Base-by-base conservation (phyloP, 371 early-diverging fungal species). In the Apophysomyces elegans region DNA sequence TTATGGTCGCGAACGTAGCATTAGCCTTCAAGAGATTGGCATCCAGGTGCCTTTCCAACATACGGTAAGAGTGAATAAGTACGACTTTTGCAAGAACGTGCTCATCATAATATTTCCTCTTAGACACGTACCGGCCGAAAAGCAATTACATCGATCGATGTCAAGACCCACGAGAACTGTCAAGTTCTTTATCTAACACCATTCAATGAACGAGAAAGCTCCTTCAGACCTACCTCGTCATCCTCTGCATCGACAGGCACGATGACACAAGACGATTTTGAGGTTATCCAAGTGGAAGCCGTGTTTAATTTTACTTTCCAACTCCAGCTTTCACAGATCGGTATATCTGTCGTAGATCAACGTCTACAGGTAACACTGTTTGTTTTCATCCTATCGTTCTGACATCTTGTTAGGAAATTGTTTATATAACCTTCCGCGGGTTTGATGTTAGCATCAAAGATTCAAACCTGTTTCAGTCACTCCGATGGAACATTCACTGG, bases 1-100 rank as follows among this genome's bases (percentile, higher is more conserved):
- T 6, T 86, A 89, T 62, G 93, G 91, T 8, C 73, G 80, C 7
- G 90, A 93, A 61, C 83, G 96, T 37, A 84, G 88, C 11, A 86
- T 97, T 56, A 94, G 93, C 57, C 63, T 95, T 41, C 90, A 93
- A 69, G 96, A 97, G 73, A 95, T 99, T 60, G 99, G 98, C 13
- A 88, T 86, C 58, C 86, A 91, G 57, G 76, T 88, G 39, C 96
- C 96, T 4, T 92, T 97, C 72, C 86, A 89, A 70, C 92, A 91
- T 72, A 85, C 86, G 1, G 86, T 88, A 63, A 46, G 77, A 65
- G 21, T 41, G 8, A 13, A 7, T 11, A 12, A 26, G n/a, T 16
- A 12, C 6, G 16, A 32, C 11, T 14, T n/a, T 8, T 39, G 41
- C n/a, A 58, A 12, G 37, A 32, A 26, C 32, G 32, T 26, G 11